Evolutionary conservation across 2,329 filamentous ascomycete genomes (phyloP), one percentile per base, ranked within the genome.

Genomic region (Chrysoporthe austroafricana): DNA sequence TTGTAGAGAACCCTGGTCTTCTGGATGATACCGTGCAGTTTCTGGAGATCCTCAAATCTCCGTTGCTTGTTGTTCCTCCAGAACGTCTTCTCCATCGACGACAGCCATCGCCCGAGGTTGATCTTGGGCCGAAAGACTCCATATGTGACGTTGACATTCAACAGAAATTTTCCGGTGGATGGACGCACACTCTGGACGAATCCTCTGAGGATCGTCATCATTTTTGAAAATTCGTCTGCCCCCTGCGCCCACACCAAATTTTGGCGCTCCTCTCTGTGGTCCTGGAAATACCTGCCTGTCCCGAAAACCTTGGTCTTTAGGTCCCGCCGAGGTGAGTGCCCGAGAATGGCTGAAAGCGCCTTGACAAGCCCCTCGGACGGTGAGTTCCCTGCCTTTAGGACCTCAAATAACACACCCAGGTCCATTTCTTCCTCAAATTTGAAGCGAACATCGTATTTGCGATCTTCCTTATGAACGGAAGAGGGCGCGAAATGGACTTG

Each of bases 71-170:
- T 65, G 56, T 2, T 70, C 48, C 34, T 82, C 80, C 4, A 85
- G 70, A 0, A 77, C 69, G 16, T 8, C 9, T 6, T 21, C 32
- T 9, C 32, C 54, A 18, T 18, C 2, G 32, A 18, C 54, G 21
- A 39, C 18, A 57, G 34, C 54, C 34, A 39, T 18, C 54, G 54
- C 0, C 72, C 70, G 2, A 85, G 70, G 0, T 68, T 69, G 1
- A 82, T 79, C 2, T 75, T 70, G 3, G 77, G 73, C 13, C 80
- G 83, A 74, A 88, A 88, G 21, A 86, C 79, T 3, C 82, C 83
- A 70, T 87, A 82, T 0, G 83, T 83, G 11, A 86, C 82, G 66
- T 88, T 88, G 59, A 80, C 78, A 69, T 88, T 88, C 36, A 88
- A 76, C 0, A 88, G 79, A 1, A 88, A 72, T 0, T 84, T 79